Base-by-base conservation (phyloP, 192 early-diverging fungal species). In the Entomortierella beljakovae region DNA sequence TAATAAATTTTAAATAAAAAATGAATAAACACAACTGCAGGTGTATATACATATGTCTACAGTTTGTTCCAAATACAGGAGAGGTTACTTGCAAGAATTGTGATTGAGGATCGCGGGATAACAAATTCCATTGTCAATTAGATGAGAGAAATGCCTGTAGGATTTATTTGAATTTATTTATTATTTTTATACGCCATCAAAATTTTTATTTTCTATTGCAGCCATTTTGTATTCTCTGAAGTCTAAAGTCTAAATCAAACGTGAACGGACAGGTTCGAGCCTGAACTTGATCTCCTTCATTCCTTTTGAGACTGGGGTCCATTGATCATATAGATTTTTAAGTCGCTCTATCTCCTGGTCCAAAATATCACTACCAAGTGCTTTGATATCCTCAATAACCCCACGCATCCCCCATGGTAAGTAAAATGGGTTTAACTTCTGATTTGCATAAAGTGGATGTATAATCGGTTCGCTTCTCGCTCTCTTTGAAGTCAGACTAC, bases 351-450 rank as follows among this genome's bases (percentile, higher is more conserved):
- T 82, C 52, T 97, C 95, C n/a, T 53, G 38, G 25, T 80, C 67
- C 22, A 97, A 84, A 8, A 57, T 61, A 16, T 83, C 58, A 48
- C 88, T 84, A 18, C 80, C 61, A 10, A 72, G 49, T 6, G 97
- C 89, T n/a, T 71, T 75, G 31, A 89, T 77, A 48, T 96, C 94
- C 20, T 92, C 90, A 66, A 87, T 84, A 18, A 99, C 85, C 18
- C 91, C 90, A 26, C 94, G 93, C 91, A 99, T 92, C 16, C 95
- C 94, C 95, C 96, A 98, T 11, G 97, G 95, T 9, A 99, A 81
- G 80, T 88, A 93, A 70, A 91, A 96, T n/a, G 95, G 95, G 59
- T 99, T 99, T 43, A 93, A 75, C 26, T 85, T 84, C n/a, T 82
- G 53, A 29, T 88, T 87, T 2, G 95, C 94, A 20, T 80, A 71